Evolutionary conservation across 331 rosid species (phyloP).

Genomic region (Phaseolus coccineus): DNA sequence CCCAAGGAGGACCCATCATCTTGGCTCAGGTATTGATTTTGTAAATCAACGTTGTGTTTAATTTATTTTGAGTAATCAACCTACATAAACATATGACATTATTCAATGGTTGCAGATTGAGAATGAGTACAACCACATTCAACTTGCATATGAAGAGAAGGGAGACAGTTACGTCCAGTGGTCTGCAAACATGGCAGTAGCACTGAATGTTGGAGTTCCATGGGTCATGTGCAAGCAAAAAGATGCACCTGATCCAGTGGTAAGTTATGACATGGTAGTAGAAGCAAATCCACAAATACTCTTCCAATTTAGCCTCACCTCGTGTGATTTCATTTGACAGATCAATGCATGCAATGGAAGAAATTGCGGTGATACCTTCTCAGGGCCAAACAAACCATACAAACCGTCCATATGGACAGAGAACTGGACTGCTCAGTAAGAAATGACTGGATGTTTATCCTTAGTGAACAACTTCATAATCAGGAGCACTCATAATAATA

Average conservation of each 20-base stretch:
- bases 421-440: slow-evolving; percentile 98
- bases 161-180: slow-evolving; percentile 84
- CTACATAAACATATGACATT: not conserved
- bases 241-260: slow-evolving; percentile 90
- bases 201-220: slow-evolving; percentile 63
- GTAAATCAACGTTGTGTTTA: too few relatives aligned
- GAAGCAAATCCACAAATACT: too few relatives aligned
- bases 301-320: too few relatives aligned
- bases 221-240: slow-evolving; percentile 98
- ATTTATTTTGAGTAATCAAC: too few relatives aligned
- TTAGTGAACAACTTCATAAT: too few relatives aligned
- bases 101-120: slow-evolving; percentile 60
- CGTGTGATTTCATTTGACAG: too few relatives aligned
- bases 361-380: slow-evolving; percentile 90
- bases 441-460: not conserved
- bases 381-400: slow-evolving; percentile 86
- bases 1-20: slow-evolving; percentile 94
- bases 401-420: slow-evolving; percentile 94
- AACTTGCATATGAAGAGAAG: slow-evolving; percentile 62
- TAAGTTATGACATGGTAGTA: too few relatives aligned
- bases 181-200: slow-evolving; percentile 81
- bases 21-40: slow-evolving; percentile 67
- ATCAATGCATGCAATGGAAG: slow-evolving; percentile 97
- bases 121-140: slow-evolving; percentile 87
- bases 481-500: not conserved